Evolutionary conservation across 805 yeast species (phyloP).

Genomic region (Osmozyma mogii): DNA sequence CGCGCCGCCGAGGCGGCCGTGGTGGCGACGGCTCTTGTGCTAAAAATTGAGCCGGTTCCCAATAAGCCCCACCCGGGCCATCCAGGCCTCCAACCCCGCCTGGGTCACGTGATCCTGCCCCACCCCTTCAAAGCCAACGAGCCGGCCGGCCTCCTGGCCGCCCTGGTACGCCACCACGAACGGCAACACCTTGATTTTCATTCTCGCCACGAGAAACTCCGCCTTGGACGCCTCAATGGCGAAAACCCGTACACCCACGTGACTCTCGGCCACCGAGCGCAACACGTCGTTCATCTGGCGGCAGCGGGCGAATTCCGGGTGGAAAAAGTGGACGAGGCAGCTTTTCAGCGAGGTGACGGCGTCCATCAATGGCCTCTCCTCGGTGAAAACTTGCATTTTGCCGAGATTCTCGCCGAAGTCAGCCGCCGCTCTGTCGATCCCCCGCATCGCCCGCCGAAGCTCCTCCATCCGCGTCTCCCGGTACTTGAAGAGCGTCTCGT

Average conservation of each 20-base stretch:
- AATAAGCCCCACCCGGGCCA: slow-evolving; percentile 1
- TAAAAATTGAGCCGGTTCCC: too few species aligned
- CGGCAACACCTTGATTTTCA: slow-evolving; percentile 63
- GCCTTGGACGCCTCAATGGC: slow-evolving; percentile 55
- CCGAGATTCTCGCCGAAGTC: slow-evolving; percentile 30
- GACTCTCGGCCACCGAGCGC: slow-evolving; percentile 44
- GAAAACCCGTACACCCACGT: slow-evolving; percentile 46
- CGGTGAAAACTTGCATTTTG: slow-evolving; percentile 21
- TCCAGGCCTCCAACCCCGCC: slow-evolving; percentile 37
- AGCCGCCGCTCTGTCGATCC: slow-evolving; percentile 16
- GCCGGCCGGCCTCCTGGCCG: slow-evolving; percentile 51
- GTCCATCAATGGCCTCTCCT: slow-evolving; percentile 53
- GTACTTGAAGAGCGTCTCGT: slow-evolving; percentile 35
- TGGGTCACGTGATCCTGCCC: slow-evolving; percentile 39
- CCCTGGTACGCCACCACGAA: slow-evolving; percentile 53
- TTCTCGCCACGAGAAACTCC: slow-evolving; percentile 62
- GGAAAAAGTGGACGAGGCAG: slow-evolving; percentile 56
- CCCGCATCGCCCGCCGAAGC: slow-evolving; percentile 37
- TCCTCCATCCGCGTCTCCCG: slow-evolving; percentile 61
- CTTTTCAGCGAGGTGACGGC: slow-evolving; percentile 33
- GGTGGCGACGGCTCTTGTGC: too few species aligned
- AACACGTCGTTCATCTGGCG: slow-evolving; percentile 43
- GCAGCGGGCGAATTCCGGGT: slow-evolving; percentile 56
- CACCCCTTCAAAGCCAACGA: slow-evolving; percentile 65
- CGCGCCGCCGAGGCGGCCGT: too few species aligned